These are phyloP conservation scores for Coprinopsis sp. DNA, from an alignment of 768 basidiomycete genomes.

Conservation along the genomic window DNA sequence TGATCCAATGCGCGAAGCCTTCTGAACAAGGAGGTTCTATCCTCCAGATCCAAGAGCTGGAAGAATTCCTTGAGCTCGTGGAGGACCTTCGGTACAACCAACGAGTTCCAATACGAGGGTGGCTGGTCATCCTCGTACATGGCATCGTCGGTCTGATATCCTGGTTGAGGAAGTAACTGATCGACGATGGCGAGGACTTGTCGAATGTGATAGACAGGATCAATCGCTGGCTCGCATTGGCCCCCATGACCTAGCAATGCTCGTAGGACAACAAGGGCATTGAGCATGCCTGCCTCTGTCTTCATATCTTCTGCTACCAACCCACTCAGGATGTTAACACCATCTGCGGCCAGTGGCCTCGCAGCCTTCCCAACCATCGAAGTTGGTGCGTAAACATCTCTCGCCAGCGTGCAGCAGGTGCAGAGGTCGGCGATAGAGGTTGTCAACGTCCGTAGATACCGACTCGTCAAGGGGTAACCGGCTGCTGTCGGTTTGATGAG, in stretches of 20 bases:
- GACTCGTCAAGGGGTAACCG: constrained; percentile 46
- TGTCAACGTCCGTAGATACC: constrained; percentile 42
- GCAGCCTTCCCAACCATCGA: constrained; percentile 40
- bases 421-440: constrained; percentile 50
- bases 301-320: constrained; percentile 32
- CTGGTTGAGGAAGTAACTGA: constrained; percentile 44
- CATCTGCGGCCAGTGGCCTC: constrained; percentile 39
- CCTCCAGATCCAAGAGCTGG: constrained; percentile 50
- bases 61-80: constrained; percentile 53
- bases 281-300: constrained; percentile 32
- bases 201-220: constrained; percentile 53
- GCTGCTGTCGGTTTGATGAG: constrained; percentile 46
- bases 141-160: constrained; percentile 21
- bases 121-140: constrained; percentile 13
- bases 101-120: constrained; percentile 43
- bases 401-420: constrained; percentile 28
- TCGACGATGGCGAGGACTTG: constrained; percentile 58
- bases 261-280: constrained; percentile 50
- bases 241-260: constrained; percentile 50
- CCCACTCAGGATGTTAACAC: constrained; percentile 45
- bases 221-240: constrained; percentile 30
- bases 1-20: constrained; percentile 55
- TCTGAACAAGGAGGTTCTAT: constrained; percentile 47
- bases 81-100: constrained; percentile 54
- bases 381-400: constrained; percentile 34